Percentiles rank a stretch among this genome's conserved stretches.
phyloP scores from a whole-genome alignment of 1,139 yeast species.

The Candida neerlandica region DNA sequence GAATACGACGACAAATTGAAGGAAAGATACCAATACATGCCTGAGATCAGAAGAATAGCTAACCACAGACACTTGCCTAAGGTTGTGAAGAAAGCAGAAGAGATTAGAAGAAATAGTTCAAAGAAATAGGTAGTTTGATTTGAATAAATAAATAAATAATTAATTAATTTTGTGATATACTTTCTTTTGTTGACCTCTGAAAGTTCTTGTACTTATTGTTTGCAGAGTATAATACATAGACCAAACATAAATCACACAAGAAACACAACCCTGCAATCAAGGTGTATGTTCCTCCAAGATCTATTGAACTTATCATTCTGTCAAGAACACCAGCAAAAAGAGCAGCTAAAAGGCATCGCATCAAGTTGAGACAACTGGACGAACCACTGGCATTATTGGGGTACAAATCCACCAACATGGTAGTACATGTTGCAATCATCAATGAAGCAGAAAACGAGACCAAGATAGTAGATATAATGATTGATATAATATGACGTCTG shows the following conservation, averaged over 20 bases:
- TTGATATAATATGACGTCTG: conserved; percentile 27
- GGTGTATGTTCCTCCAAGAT: conserved; percentile 41
- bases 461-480: conserved; percentile 34
- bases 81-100: conserved; percentile 84
- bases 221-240: conserved; percentile 17
- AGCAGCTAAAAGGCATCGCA: conserved; percentile 41
- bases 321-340: conserved; percentile 35
- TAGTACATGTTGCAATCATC: conserved; percentile 32
- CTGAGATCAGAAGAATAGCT: conserved; percentile 86
- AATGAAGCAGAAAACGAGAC: conserved; percentile 32
- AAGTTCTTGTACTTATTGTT: neutral
- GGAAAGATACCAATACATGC: conserved; percentile 94
- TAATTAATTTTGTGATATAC: no score
- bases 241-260: conserved; percentile 21
- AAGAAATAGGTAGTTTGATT: conserved; percentile 68
- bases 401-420: conserved; percentile 40
- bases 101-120: conserved; percentile 81
- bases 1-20: conserved; percentile 91
- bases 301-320: conserved; percentile 29
- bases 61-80: conserved; percentile 91
- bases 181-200: neutral
- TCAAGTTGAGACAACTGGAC: conserved; percentile 39
- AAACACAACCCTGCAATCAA: conserved; percentile 34
- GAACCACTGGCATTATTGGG: conserved; percentile 39
- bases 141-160: conserved; percentile 11